These are phyloP conservation scores for Amylocystis lapponica DNA, from an alignment of 768 basidiomycete genomes.

Conservation along the genomic window DNA sequence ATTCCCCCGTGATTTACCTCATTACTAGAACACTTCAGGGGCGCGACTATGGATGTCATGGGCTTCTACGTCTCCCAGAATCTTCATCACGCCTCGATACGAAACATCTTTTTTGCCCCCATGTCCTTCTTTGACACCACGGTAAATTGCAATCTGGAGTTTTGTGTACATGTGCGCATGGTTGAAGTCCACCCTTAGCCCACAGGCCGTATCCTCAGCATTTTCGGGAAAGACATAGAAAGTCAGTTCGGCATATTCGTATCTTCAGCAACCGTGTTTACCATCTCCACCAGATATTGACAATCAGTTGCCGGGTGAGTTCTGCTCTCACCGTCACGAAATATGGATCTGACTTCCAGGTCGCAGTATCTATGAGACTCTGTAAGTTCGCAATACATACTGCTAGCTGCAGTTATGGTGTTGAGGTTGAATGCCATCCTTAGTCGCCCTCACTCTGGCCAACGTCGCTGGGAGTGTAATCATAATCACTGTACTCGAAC, in stretches of 20 bases:
- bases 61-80: conserved; percentile 56
- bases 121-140: conserved; percentile 78
- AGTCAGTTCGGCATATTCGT: conserved; percentile 27
- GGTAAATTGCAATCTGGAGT: conserved; percentile 30
- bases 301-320: conserved; percentile 51
- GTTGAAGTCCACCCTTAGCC: conserved; percentile 27
- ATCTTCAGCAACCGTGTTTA: background rate
- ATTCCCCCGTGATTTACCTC: background rate
- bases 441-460: conserved; percentile 46
- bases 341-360: background rate
- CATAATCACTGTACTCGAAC: conserved; percentile 52
- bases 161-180: background rate
- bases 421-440: background rate
- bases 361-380: conserved; percentile 49
- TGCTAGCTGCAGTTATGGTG: too few relatives aligned
- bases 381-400: conserved; percentile 31
- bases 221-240: conserved; percentile 65
- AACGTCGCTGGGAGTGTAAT: conserved; percentile 46
- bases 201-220: conserved; percentile 52
- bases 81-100: conserved; percentile 51
- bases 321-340: background rate
- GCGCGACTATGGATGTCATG: conserved; percentile 48
- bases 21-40: conserved; percentile 28
- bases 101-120: conserved; percentile 60
- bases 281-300: conserved; percentile 40